Evolutionary conservation across 192 early-diverging fungal genomes (phyloP).

Genomic region (Phlyctochytrium arcticum): DNA sequence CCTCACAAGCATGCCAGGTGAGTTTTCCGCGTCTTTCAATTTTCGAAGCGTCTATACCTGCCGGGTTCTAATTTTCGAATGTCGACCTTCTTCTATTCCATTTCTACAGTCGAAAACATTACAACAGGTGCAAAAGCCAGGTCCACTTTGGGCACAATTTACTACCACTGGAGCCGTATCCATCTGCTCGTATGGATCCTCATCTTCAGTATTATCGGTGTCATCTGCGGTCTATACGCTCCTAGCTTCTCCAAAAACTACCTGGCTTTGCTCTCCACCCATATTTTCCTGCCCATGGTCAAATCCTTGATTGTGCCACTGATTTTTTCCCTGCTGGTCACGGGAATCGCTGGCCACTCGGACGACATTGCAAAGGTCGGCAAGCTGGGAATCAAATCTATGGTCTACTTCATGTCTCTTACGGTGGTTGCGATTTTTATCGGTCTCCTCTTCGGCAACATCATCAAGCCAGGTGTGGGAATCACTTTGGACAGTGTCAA

Average conservation of each 20-base stretch:
- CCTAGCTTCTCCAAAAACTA: slow-evolving; percentile 28
- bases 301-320: slow-evolving; percentile 53
- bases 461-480: slow-evolving; percentile 60
- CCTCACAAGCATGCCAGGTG: no score
- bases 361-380: slow-evolving; percentile 57
- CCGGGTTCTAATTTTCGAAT: no score
- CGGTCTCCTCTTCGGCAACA: slow-evolving; percentile 62
- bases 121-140: no score
- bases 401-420: slow-evolving; percentile 62
- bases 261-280: slow-evolving; percentile 25
- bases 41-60: no score
- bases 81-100: no score
- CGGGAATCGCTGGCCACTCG: slow-evolving; percentile 71
- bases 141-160: no score
- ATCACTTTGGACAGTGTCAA: slow-evolving; percentile 26
- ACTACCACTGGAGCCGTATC: no score
- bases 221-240: slow-evolving; percentile 22
- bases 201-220: slow-evolving; percentile 14
- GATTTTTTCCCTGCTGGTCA: slow-evolving; percentile 66
- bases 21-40: no score
- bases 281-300: slow-evolving; percentile 36
- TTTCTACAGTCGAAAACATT: no score
- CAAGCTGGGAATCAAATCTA: slow-evolving; percentile 60
- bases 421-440: slow-evolving; percentile 42
- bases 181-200: slow-evolving; percentile 8